Evolutionary conservation across 2,329 filamentous ascomycete species (phyloP).

Genomic region (Xylariaceae sp.): DNA sequence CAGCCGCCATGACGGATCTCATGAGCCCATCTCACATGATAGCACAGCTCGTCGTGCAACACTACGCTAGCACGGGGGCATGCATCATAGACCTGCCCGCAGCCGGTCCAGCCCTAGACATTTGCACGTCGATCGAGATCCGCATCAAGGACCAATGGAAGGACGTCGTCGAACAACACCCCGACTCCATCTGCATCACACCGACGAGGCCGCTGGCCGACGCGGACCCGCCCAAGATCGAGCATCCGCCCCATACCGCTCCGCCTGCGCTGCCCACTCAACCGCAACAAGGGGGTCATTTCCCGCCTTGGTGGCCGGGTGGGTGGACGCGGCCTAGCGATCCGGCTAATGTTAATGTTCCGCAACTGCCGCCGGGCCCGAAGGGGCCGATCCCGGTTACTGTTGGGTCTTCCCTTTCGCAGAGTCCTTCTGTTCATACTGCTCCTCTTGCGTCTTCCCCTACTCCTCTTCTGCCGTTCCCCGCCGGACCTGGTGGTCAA

Average conservation of each 20-base stretch:
- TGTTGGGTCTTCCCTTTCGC: too few species aligned
- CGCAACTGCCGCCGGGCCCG: too few species aligned
- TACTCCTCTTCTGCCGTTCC: too few species aligned
- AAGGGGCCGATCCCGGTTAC: too few species aligned
- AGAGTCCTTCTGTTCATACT: too few species aligned
- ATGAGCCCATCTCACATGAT: slow-evolving; percentile 15
- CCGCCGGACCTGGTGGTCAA: too few species aligned
- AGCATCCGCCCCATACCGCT: neutral
- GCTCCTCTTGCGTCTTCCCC: too few species aligned
- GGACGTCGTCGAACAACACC: slow-evolving; percentile 32
- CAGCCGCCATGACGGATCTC: slow-evolving; percentile 15
- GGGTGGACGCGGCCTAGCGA: slow-evolving; percentile 3
- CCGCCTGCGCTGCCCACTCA: neutral
- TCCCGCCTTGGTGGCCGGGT: slow-evolving; percentile 4
- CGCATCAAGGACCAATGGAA: slow-evolving; percentile 28
- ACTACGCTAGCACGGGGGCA: slow-evolving; percentile 32
- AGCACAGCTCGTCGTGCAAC: slow-evolving; percentile 32
- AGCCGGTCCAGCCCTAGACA: slow-evolving; percentile 24
- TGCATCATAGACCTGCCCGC: slow-evolving; percentile 39
- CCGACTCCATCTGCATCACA: slow-evolving; percentile 38
- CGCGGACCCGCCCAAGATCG: neutral
- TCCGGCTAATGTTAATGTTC: too few species aligned
- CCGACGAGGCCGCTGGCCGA: slow-evolving; percentile 19
- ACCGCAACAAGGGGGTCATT: neutral
- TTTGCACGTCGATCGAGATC: slow-evolving; percentile 39